phyloP scores from a whole-genome alignment of 1,284 basidiomycete genomes.

The Leccinum laetum region DNA sequence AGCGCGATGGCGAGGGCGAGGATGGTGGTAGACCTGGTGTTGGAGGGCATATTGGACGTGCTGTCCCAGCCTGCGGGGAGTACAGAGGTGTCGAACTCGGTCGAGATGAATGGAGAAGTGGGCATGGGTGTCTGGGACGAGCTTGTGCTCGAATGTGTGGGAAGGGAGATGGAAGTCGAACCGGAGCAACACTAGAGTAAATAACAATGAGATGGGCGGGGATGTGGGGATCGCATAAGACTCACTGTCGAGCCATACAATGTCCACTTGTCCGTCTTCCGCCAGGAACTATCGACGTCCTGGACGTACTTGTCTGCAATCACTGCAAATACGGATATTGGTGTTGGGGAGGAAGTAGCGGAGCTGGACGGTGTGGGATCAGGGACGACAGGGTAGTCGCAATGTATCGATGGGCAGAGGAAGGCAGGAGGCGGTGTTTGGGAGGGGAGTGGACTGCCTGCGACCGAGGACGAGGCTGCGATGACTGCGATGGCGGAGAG shows the following conservation, averaged over 20 bases:
- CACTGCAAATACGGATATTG: conserved; percentile 11
- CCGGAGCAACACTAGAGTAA: conserved; percentile 26
- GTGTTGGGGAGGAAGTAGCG: not conserved
- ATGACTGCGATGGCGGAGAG: conserved; percentile 58
- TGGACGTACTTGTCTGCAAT: conserved; percentile 58
- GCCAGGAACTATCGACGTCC: conserved; percentile 62
- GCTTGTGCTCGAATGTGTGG: conserved; percentile 20
- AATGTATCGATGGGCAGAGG: conserved; percentile 55
- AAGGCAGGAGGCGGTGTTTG: conserved; percentile 51
- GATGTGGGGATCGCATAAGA: conserved; percentile 3
- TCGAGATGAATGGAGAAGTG: conserved; percentile 17
- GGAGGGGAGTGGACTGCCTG: conserved; percentile 44
- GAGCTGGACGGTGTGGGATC: not conserved
- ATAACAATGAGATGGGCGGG: conserved; percentile 6
- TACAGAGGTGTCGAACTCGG: conserved; percentile 31
- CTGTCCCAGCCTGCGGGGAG: conserved; percentile 62
- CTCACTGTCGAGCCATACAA: conserved; percentile 64
- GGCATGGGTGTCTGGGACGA: conserved; percentile 19
- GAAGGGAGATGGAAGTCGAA: conserved; percentile 30
- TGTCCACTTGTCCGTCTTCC: conserved; percentile 54
- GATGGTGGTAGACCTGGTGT: conserved; percentile 47
- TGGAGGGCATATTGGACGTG: conserved; percentile 10
- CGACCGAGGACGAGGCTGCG: conserved; percentile 40
- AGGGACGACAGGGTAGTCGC: conserved; percentile 3
- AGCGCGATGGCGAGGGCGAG: conserved; percentile 60